These are phyloP conservation scores for Trichosporon ovoides DNA, from an alignment of 1,284 basidiomycete genomes.

Conservation along the genomic window DNA sequence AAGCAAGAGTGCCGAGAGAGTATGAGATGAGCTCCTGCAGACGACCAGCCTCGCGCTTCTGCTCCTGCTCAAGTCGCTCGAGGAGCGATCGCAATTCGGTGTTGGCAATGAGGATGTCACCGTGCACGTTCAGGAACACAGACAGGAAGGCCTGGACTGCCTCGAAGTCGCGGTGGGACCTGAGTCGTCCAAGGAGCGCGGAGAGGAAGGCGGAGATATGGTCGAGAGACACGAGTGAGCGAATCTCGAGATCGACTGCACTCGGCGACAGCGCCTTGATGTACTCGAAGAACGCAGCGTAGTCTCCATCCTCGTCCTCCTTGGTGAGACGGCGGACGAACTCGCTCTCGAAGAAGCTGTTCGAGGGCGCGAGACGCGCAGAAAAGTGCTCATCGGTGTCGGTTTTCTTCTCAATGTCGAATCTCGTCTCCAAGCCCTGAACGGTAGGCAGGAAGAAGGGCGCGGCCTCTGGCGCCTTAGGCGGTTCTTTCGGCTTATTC, in stretches of 20 bases:
- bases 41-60: constrained; percentile 65
- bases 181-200: constrained; percentile 67
- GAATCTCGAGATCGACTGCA: constrained; percentile 83
- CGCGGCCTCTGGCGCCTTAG: constrained; percentile 88
- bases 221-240: constrained; percentile 62
- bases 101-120: constrained; percentile 68
- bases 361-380: constrained; percentile 56
- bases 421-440: constrained; percentile 73
- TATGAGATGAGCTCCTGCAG: constrained; percentile 52
- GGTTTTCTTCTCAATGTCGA: constrained; percentile 54
- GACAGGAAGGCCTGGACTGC: constrained; percentile 84
- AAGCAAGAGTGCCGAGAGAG: constrained; percentile 46
- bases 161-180: constrained; percentile 84
- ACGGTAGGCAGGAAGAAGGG: constrained; percentile 96
- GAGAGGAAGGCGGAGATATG: constrained; percentile 65
- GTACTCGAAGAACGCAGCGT: constrained; percentile 77
- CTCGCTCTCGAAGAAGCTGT: constrained; percentile 61
- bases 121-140: constrained; percentile 79
- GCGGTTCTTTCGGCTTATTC: constrained; percentile 93
- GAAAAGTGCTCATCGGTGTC: constrained; percentile 51
- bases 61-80: constrained; percentile 58
- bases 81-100: constrained; percentile 59
- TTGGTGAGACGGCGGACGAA: constrained; percentile 63
- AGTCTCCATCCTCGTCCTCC: constrained; percentile 60
- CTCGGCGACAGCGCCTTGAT: constrained; percentile 84